Base-by-base conservation (phyloP, 305 asterid genomes). In the Rubia tinctorum region DNA sequence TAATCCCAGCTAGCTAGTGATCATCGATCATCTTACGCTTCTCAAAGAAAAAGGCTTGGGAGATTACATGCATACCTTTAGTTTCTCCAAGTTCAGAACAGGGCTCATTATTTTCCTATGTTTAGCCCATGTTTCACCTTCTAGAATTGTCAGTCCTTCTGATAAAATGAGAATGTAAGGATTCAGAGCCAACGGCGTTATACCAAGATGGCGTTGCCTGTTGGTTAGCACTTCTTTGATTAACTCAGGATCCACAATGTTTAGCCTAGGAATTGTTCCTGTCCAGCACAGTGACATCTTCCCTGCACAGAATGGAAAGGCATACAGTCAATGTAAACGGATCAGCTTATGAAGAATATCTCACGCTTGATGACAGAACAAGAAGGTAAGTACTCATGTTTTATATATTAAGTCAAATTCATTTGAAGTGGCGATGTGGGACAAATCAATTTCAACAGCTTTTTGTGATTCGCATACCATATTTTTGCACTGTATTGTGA, bases 51-150 rank as follows among this genome's bases (percentile, higher is more conserved):
- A 10, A 66, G 62, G 56, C 15, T 70, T 53, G 67, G 65, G 53
- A 53, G 22, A 18, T 53, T 58, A 11, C 4, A 37, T 53, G n/a
- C n/a, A n/a, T n/a, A 86, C 88, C 87, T 84, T 84, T 12, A 86
- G 69, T 79, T 84, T 85, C 65, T 86, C 87, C 69, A 77, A 58
- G 73, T 83, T 85, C 71, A 84, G 81, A 45, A 87, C 86, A 22
- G 91, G 91, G 66, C 63, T 81, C 69, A 86, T 84, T 73, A 86
- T 82, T 78, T 74, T 84, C 78, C 91, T 74, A 70, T 80, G 91
- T 53, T 61, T 58, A 42, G 82, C 86, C 87, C 88, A 86, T 69
- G 74, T 72, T 53, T 82, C 86, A 61, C 87, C 91, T n/a, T 81
- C 78, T 15, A 84, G 77, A 76, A 80, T 70, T 71, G 91, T 77